These are phyloP conservation scores for Flaveria ramosissima DNA, from an alignment of 129 eudicot species.

Conservation along the genomic window DNA sequence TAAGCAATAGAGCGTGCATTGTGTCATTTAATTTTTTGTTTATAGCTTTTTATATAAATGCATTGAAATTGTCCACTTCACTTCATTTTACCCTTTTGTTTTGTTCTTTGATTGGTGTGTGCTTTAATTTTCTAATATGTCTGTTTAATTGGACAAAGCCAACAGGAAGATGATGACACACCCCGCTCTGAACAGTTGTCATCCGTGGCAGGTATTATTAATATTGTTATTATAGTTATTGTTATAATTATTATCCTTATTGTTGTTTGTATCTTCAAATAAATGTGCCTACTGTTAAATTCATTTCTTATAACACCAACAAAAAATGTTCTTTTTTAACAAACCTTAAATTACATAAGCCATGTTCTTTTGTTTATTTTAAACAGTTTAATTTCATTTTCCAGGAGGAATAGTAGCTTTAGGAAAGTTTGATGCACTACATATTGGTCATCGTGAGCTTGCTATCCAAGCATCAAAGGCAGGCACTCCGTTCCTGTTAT, in stretches of 20 bases:
- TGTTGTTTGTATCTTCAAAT: neutral
- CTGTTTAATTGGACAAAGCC: constrained; percentile 43
- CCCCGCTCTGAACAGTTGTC: constrained; percentile 54
- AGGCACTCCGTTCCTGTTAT: constrained; percentile 80
- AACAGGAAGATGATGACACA: constrained; percentile 49
- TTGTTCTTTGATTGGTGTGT: constrained; percentile 3
- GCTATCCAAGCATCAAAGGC: constrained; percentile 89
- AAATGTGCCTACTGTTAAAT: neutral
- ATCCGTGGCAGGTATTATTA: constrained; percentile 57
- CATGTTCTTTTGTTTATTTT: constrained; percentile 1
- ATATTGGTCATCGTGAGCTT: constrained; percentile 96
- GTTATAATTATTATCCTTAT: neutral
- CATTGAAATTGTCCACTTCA: neutral
- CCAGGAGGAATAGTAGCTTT: constrained; percentile 91
- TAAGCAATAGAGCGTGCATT: neutral
- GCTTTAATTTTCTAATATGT: constrained; percentile 20
- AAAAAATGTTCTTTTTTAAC: neutral
- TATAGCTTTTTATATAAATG: neutral
- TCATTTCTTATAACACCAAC: neutral
- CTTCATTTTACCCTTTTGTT: neutral
- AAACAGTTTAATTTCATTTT: constrained; percentile 7
- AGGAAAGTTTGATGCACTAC: constrained; percentile 98
- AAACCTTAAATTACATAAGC: neutral
- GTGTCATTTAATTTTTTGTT: neutral
- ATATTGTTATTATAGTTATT: neutral